These are phyloP conservation scores for Phytophthora pisi DNA, from an alignment of 352 stramenopile genomes.

Conservation along the genomic window DNA sequence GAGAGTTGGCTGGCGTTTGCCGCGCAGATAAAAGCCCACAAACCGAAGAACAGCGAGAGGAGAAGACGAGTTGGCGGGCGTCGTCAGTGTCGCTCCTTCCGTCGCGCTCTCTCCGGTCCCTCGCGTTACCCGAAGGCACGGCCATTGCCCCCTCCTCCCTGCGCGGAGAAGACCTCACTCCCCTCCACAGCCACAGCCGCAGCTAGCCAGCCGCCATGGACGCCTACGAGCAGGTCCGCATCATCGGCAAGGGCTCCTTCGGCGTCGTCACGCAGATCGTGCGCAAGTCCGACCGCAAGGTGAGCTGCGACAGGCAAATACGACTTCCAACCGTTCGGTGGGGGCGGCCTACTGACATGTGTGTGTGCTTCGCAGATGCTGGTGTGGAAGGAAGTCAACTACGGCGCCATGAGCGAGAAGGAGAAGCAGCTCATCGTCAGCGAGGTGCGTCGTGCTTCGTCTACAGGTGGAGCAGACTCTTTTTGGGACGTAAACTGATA, in stretches of 20 bases:
- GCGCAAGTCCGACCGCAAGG: slow-evolving; percentile 88
- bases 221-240: slow-evolving; percentile 87
- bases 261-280: slow-evolving; percentile 92
- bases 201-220: slow-evolving; percentile 57
- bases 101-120: slow-evolving; percentile 16
- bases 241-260: slow-evolving; percentile 93
- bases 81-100: slow-evolving; percentile 12
- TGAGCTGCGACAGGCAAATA: slow-evolving; percentile 25
- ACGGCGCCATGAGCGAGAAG: slow-evolving; percentile 92
- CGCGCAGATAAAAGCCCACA: slow-evolving; percentile 28
- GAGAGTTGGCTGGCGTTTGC: slow-evolving; percentile 29
- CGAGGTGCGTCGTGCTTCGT: slow-evolving; percentile 57
- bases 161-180: background rate
- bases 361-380: slow-evolving; percentile 66
- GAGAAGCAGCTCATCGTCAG: slow-evolving; percentile 95
- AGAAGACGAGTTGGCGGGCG: slow-evolving; percentile 23
- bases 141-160: background rate
- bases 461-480: background rate
- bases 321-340: background rate
- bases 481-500: background rate
- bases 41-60: slow-evolving; percentile 48
- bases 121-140: slow-evolving; percentile 20
- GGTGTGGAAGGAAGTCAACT: slow-evolving; percentile 94
- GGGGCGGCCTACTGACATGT: background rate
- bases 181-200: background rate